Percentiles rank a stretch among this genome's conserved stretches.
Evolutionary conservation across 805 yeast species (phyloP).

Genomic region (Metschnikowia cerradonensis): DNA sequence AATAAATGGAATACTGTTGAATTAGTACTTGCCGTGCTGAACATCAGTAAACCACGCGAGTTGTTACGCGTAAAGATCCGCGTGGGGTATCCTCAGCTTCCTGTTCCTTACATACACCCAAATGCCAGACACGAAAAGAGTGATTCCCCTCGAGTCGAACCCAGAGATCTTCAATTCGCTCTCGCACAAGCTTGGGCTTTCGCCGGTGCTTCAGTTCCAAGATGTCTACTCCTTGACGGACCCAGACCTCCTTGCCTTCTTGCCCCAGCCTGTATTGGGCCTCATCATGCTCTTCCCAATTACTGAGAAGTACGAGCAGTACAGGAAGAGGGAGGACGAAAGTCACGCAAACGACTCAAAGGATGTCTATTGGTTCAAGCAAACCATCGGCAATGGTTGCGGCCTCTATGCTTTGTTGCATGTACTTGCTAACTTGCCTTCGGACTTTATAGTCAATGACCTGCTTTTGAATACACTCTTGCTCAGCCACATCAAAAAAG

Average conservation of each 20-base stretch:
- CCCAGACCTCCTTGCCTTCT: slow-evolving; percentile 69
- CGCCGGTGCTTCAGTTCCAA: slow-evolving; percentile 55
- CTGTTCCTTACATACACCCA: neutral
- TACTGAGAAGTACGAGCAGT: slow-evolving; percentile 54
- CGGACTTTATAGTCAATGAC: slow-evolving; percentile 40
- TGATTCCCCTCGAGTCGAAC: slow-evolving; percentile 86
- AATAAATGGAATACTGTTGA: neutral
- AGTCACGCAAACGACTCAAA: slow-evolving; percentile 26
- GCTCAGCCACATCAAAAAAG: slow-evolving; percentile 19
- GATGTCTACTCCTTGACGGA: slow-evolving; percentile 87
- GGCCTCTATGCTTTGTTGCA: slow-evolving; percentile 89
- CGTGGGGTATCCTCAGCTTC: neutral
- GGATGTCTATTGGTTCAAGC: slow-evolving; percentile 71
- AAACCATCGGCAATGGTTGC: slow-evolving; percentile 83
- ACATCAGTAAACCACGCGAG: slow-evolving; percentile 2
- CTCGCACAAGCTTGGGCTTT: slow-evolving; percentile 64
- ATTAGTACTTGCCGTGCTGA: neutral
- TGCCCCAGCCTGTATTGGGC: slow-evolving; percentile 79
- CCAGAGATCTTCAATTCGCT: slow-evolving; percentile 77
- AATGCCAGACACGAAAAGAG: slow-evolving; percentile 27
- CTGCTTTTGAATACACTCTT: slow-evolving; percentile 26
- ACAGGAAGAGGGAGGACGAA: slow-evolving; percentile 41
- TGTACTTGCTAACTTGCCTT: slow-evolving; percentile 43
- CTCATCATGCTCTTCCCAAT: slow-evolving; percentile 81
- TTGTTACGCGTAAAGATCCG: neutral